Conservation (phyloP, 148 eudicot species). For the Cornus florida region DNA sequence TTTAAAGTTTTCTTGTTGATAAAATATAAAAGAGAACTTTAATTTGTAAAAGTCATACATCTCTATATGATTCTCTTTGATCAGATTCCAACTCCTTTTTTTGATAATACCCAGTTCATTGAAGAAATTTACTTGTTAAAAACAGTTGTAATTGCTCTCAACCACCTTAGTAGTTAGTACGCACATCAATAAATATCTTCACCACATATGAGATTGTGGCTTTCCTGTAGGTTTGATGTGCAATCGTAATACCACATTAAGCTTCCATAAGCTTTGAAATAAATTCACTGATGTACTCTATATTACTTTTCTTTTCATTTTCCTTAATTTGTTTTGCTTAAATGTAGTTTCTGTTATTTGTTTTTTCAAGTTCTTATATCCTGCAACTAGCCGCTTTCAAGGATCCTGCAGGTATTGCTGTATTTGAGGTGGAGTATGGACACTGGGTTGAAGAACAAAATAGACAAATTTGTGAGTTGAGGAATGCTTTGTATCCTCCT, state of each 20-base stretch:
- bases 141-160: background rate
- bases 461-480: slow-evolving; percentile 53
- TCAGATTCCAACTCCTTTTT: background rate
- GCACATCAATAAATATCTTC: background rate
- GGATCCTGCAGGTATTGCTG: slow-evolving; percentile 50
- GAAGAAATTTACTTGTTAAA: background rate
- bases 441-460: slow-evolving; percentile 86
- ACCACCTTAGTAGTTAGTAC: background rate
- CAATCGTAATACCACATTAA: background rate
- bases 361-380: slow-evolving; percentile 1
- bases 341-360: background rate
- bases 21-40: background rate
- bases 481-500: slow-evolving; percentile 55
- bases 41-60: background rate
- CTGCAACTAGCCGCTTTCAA: background rate
- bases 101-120: background rate
- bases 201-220: background rate
- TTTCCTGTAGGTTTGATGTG: background rate
- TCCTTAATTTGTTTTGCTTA: background rate
- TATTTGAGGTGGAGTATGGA: slow-evolving; percentile 77
- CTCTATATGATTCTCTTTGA: background rate
- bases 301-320: background rate
- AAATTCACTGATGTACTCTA: background rate
- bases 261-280: background rate
- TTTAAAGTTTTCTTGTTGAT: background rate